Base-by-base conservation (phyloP, 352 stramenopile species). In the Phytopythium litorale region DNA sequence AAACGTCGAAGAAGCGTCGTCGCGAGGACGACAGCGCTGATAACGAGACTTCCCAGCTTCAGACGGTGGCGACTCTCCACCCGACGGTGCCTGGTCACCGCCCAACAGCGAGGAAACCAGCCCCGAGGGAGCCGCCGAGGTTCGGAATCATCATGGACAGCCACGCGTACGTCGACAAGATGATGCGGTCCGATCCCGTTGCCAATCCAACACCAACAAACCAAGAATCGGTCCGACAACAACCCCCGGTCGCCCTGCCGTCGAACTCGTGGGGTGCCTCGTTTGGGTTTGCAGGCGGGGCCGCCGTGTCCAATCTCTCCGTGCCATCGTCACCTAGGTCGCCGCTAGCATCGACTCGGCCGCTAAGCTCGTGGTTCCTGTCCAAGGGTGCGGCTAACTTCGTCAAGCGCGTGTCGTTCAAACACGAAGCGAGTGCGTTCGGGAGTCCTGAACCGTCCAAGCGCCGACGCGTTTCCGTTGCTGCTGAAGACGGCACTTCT, bases 311-410 rank as follows among this genome's bases (percentile, higher is more conserved):
- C 13, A 11, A 25, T 57, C 30, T 19, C 7, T n/a, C 11, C 25
- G 21, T 57, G 12, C 37, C 46, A 0, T 48, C 58, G n/a, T n/a
- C 50, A 12, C 38, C 58, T 0, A 45, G 33, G 56, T 67, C 56
- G 35, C 30, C 67, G 64, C 51, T 56, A 18, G 28, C 51, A 4
- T 63, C 55, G 38, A 75, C 68, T 21, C 81, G 70, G 21, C 79
- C 79, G 7, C 58, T 88, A n/a, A 88, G 75, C 42, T 86, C 79
- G 1, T 88, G 79, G 79, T 88, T 88, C 53, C 67, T 88, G 15
- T 84, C 79, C 1, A 83, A 83, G 23, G 79, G 79, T 4, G 74
- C 74, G 23, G 79, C 79, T 15, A 86, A 88, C 58, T 88, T 88
- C 46, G 69, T 84, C 33, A 81, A 86, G 60, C 64, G 71, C 53